Conservation (phyloP, 2,329 filamentous ascomycete genomes). For the Lithohypha guttulata region DNA sequence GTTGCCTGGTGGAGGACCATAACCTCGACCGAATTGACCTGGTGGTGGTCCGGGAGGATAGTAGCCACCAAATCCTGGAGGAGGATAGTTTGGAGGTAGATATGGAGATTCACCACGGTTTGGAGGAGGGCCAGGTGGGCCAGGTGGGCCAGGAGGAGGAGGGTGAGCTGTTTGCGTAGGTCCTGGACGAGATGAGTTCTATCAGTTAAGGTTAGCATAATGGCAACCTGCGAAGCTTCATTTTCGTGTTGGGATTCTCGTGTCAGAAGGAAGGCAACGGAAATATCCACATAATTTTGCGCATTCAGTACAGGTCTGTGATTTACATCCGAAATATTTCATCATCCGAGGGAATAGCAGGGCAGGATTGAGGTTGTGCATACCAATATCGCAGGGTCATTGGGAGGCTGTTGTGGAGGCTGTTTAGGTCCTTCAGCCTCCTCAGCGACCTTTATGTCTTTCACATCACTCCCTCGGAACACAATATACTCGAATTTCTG, state of each 20-base stretch:
- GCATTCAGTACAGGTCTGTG: slow-evolving; percentile 69
- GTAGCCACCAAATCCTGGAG: slow-evolving; percentile 28
- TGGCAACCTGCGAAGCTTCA: background rate
- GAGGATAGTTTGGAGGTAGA: slow-evolving; percentile 40
- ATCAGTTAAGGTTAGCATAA: slow-evolving; percentile 11
- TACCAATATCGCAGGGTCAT: slow-evolving; percentile 94
- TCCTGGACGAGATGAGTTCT: slow-evolving; percentile 36
- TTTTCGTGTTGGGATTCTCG: slow-evolving; percentile 18
- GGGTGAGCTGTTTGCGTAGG: slow-evolving; percentile 21
- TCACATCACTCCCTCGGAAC: slow-evolving; percentile 95
- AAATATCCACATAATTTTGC: slow-evolving; percentile 94
- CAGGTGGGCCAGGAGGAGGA: slow-evolving; percentile 24
- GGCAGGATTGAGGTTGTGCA: slow-evolving; percentile 39
- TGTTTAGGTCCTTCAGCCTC: slow-evolving; percentile 61
- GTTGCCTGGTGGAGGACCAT: slow-evolving; percentile 39
- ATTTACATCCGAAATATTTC: slow-evolving; percentile 98
- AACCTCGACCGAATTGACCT: slow-evolving; percentile 35
- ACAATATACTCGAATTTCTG: slow-evolving; percentile 98
- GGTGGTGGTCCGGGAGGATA: slow-evolving; percentile 29
- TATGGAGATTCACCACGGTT: slow-evolving; percentile 28
- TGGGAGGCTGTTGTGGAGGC: slow-evolving; percentile 56
- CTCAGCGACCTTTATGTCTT: slow-evolving; percentile 90
- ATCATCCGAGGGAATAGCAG: slow-evolving; percentile 49
- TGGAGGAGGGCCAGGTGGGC: slow-evolving; percentile 34
- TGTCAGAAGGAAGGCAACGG: slow-evolving; percentile 99